Base-by-base conservation (phyloP, 805 yeast genomes). In the Zygosaccharomyces lentus region DNA sequence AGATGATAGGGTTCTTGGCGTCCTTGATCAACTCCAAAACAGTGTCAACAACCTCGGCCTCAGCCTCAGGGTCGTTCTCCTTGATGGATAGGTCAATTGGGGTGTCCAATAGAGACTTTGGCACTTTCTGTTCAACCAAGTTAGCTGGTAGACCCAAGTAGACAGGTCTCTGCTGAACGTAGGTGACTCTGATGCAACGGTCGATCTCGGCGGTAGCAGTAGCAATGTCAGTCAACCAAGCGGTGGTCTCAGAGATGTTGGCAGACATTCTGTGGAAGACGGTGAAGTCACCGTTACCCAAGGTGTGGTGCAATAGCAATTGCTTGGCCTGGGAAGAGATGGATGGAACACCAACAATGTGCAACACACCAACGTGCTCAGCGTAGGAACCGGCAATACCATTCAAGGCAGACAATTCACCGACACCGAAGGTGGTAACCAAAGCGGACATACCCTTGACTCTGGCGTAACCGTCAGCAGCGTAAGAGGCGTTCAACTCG, bases 321-420 rank as follows among this genome's bases (percentile, higher is more conserved):
- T 83, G 84, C 65, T 81, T 76, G 55, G 83, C 78, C 65, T 82
- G 87, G 32, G 95, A 77, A 25, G 82, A 72, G 59, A 80, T 72
- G 46, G 91, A 81, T 53, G 96, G 95, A 47, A 84, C 85, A 65
- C 96, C 96, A 37, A 87, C 95, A 56, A 87, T 77, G 70, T 87
- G 95, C 53, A 87, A 70, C 55, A 86, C 67, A 58, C 93, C 93
- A 52, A 87, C 90, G 69, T 87, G 95, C 69, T 87, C 95, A 52
- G 95, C 90, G 69, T 80, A 87, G 43, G 93, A 74, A 58, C 96
- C 96, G 38, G 90, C 95, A 62, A 87, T 76, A 58, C 93, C 95
- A 67, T 86, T 86, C 58, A 86, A 72, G 10, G 93, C 91, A 24
- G 85, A 77, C 62, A 86, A 75, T 67, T 86, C 96, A 66, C 96